Percentiles rank a stretch among this genome's conserved stretches.
These are phyloP conservation scores for Neofusicoccum cordaticola DNA, from an alignment of 2,329 filamentous ascomycete species.

Conservation along the genomic window DNA sequence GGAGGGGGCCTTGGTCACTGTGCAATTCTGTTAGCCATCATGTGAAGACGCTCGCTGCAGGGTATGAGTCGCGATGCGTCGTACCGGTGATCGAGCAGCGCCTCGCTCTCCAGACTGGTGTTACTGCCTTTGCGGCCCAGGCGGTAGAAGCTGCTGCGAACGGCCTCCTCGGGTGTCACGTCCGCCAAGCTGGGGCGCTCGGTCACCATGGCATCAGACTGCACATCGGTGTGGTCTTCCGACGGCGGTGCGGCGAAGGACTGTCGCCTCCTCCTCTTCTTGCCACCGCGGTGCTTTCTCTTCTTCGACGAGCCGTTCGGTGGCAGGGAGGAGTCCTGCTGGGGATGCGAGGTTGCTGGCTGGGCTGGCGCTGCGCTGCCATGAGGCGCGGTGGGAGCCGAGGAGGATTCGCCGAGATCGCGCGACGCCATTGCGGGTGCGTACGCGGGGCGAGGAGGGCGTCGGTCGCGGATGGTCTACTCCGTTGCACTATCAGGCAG, in stretches of 20 bases:
- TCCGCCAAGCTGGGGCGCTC: slow-evolving; percentile 41
- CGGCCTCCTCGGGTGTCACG: slow-evolving; percentile 31
- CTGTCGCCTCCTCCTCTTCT: slow-evolving; percentile 75
- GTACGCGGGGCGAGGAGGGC: background rate
- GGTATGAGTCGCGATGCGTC: background rate
- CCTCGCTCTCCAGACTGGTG: slow-evolving; percentile 86
- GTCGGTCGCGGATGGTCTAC: background rate
- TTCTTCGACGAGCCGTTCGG: slow-evolving; percentile 50
- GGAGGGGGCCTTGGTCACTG: slow-evolving; percentile 39
- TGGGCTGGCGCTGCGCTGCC: slow-evolving; percentile 9
- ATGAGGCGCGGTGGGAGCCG: slow-evolving; percentile 1
- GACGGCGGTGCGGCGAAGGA: slow-evolving; percentile 66
- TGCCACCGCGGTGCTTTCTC: slow-evolving; percentile 72
- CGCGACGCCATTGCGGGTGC: slow-evolving; percentile 12
- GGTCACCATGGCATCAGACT: slow-evolving; percentile 50
- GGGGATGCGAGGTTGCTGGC: background rate
- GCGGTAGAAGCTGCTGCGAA: slow-evolving; percentile 53
- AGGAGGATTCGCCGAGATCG: slow-evolving; percentile 15
- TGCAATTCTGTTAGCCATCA: background rate
- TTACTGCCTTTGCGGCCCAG: slow-evolving; percentile 65
- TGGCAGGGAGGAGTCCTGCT: background rate
- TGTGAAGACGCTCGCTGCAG: background rate
- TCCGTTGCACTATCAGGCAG: background rate
- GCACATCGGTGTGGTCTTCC: slow-evolving; percentile 54
- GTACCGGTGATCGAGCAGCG: slow-evolving; percentile 80